A percentile compares a stretch with the other conserved stretches of the same genome.
Conservation (phyloP, 495 filamentous ascomycete genomes). For the Xylaria bambusicola region DNA sequence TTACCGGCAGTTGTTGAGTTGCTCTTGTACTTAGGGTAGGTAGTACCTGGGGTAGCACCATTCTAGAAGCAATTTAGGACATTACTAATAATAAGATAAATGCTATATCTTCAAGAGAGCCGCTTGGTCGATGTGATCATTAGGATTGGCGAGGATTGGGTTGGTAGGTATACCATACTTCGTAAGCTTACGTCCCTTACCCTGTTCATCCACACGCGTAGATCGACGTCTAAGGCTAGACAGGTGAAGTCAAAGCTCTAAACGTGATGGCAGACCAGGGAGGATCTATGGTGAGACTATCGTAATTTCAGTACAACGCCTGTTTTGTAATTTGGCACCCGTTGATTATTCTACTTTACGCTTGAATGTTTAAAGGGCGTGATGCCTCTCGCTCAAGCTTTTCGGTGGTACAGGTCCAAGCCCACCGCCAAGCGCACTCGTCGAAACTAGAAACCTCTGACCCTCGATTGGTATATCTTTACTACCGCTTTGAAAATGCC, state of each 20-base stretch:
- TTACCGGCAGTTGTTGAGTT: background rate
- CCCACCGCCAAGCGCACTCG: background rate
- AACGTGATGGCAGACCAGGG: background rate
- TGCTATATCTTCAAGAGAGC: background rate
- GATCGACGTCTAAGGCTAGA: too few relatives aligned
- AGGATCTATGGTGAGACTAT: background rate
- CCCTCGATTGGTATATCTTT: background rate
- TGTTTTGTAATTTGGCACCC: background rate
- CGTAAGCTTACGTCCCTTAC: conserved; percentile 6
- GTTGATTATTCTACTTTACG: background rate
- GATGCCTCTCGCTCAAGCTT: background rate
- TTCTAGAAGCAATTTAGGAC: conserved; percentile 8
- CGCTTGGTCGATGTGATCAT: too few relatives aligned
- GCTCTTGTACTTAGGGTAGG: background rate
- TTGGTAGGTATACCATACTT: background rate
- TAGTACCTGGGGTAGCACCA: background rate
- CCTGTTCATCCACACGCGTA: too few relatives aligned
- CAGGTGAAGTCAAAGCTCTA: too few relatives aligned
- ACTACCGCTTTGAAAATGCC: background rate
- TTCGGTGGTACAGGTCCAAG: background rate
- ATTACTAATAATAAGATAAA: conserved; percentile 12
- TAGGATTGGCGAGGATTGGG: too few relatives aligned
- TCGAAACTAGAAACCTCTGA: background rate
- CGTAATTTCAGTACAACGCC: background rate
- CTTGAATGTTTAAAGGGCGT: background rate